Evolutionary conservation across 164 flowering plant species (phyloP).

Genomic region (Liriodendron chinense): DNA sequence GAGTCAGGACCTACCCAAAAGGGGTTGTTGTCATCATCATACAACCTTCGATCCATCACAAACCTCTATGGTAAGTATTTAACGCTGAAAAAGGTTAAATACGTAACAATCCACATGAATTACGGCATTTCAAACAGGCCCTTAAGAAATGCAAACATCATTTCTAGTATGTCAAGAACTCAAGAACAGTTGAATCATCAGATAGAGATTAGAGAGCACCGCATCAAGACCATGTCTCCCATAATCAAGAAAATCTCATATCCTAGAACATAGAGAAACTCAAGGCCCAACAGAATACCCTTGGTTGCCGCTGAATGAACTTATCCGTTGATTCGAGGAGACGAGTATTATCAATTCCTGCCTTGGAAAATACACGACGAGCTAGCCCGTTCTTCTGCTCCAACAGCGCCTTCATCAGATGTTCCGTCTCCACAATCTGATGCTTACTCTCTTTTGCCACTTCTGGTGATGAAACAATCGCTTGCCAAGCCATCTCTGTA

Average conservation of each 20-base stretch:
- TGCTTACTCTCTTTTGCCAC: constrained; percentile 93
- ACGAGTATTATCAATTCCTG: constrained; percentile 80
- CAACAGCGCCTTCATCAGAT: constrained; percentile 83
- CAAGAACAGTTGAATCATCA: background rate
- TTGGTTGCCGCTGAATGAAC: constrained; percentile 86
- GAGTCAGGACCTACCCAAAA: background rate
- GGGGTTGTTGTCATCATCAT: background rate
- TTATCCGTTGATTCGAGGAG: constrained; percentile 89
- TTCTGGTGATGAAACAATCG: constrained; percentile 86
- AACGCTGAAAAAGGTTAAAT: no score
- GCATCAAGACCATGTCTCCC: background rate
- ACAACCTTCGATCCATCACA: background rate
- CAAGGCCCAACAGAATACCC: constrained; percentile 30
- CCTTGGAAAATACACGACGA: constrained; percentile 87
- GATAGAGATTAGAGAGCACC: background rate
- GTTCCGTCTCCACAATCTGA: constrained; percentile 98
- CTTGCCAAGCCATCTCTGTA: constrained; percentile 99
- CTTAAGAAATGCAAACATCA: background rate
- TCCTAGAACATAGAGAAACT: background rate
- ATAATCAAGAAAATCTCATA: background rate
- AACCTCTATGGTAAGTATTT: background rate
- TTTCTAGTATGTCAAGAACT: background rate
- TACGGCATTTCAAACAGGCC: background rate
- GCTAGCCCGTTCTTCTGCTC: constrained; percentile 99
- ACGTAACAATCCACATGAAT: background rate